Base-by-base conservation (phyloP, 2,329 filamentous ascomycete genomes). In the Stenocarpella maydis region DNA sequence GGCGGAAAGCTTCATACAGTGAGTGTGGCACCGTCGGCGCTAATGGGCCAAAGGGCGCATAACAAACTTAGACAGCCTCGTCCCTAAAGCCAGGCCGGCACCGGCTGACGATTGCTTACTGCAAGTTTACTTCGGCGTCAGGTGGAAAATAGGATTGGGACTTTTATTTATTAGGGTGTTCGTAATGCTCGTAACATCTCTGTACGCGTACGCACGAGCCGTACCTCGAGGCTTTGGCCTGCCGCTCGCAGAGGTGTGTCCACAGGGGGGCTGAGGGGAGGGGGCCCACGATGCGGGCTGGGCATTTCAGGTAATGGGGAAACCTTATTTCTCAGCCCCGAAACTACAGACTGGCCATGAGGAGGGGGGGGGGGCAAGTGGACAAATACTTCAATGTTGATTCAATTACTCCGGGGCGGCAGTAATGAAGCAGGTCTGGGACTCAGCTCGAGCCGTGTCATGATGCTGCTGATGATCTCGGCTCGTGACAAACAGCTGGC, bases 391-490 rank as follows among this genome's bases (percentile, higher is more conserved):
- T 37, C n/a, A 54, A 19, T 15, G 28, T 28, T n/a, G n/a, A n/a
- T n/a, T n/a, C n/a, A n/a, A 53, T 34, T 54, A 47, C 58, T 37
- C 58, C 58, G 58, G 2, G 26, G n/a, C n/a, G 7, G 41, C 41
- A 24, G 55, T 63, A 49, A 21, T 21, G 26, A 26, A 34, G 21
- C 15, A 47, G 41, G n/a, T 61, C 50, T 47, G 17, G 58, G 26
- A 47, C 26, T 47, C 19, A 26, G 41, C 41, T 8, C 58, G 41
- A 41, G 47, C 28, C 58, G 58, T 63, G 49, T 63, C 58, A 63
- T 63, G 43, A 49, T 63, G 58, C 43, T 63, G 58, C 24, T 63
- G 58, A 63, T 63, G 58, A 63, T 63, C 58, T 63, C 58, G 58
- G 58, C 58, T 61, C 58, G 47, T 61, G 58, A 47, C 41, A 58